Percentiles rank a stretch among this genome's conserved stretches.
phyloP scores from a whole-genome alignment of 2,329 filamentous ascomycete species.

The Daldinia eschscholtzii region DNA sequence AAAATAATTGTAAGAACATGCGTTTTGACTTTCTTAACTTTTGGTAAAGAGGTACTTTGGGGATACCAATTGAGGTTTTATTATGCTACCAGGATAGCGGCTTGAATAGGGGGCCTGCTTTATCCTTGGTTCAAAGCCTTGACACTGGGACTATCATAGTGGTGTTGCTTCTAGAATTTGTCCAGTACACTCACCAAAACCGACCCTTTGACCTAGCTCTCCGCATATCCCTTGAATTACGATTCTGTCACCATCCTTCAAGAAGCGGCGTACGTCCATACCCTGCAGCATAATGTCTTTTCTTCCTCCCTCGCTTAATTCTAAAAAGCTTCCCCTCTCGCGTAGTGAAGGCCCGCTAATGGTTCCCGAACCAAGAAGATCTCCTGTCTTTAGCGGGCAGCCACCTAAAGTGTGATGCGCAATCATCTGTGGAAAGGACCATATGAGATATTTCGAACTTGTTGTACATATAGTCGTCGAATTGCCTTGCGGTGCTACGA shows the following conservation, averaged over 20 bases:
- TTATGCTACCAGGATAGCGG: not conserved
- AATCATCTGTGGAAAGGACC: slow-evolving; percentile 86
- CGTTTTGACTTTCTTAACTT: no score
- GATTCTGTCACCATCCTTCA: slow-evolving; percentile 62
- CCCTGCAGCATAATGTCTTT: slow-evolving; percentile 57
- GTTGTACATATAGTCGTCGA: slow-evolving; percentile 71
- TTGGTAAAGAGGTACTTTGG: not conserved
- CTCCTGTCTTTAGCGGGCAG: slow-evolving; percentile 79
- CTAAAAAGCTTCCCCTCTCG: slow-evolving; percentile 60
- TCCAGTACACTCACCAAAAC: slow-evolving; percentile 60
- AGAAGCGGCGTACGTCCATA: slow-evolving; percentile 58
- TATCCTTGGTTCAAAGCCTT: not conserved
- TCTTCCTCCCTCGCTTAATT: slow-evolving; percentile 62
- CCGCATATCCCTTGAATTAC: slow-evolving; percentile 57
- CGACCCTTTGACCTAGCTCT: slow-evolving; percentile 54
- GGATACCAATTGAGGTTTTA: not conserved
- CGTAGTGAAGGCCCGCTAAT: slow-evolving; percentile 65
- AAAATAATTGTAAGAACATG: no score
- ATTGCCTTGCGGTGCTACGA: slow-evolving; percentile 58
- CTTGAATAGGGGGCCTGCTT: not conserved
- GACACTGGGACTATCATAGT: slow-evolving; percentile 15
- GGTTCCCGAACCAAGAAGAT: slow-evolving; percentile 82
- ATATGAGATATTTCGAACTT: slow-evolving; percentile 77
- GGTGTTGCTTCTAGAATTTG: slow-evolving; percentile 48
- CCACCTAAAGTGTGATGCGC: slow-evolving; percentile 83